Evolutionary conservation across 768 basidiomycete genomes (phyloP).

Genomic region (Termitomyces eurrhizus): DNA sequence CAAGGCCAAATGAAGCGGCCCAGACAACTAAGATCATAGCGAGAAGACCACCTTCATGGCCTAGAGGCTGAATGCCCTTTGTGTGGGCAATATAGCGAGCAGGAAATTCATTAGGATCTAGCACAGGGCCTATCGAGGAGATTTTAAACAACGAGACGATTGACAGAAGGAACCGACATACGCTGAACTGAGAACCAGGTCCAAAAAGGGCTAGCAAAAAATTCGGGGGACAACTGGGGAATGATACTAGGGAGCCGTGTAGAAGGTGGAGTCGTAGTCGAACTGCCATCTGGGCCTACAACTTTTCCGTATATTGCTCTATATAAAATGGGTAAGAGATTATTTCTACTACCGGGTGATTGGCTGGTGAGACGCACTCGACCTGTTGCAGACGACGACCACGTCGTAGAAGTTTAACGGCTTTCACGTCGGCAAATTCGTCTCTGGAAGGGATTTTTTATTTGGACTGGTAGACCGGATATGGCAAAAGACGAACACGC

Average conservation of each 20-base stretch:
- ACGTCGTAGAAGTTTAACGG: conserved; percentile 78
- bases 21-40: conserved; percentile 80
- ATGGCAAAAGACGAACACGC: conserved; percentile 67
- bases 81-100: conserved; percentile 65
- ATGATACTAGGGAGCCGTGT: conserved; percentile 51
- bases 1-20: conserved; percentile 86
- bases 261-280: conserved; percentile 29
- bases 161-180: conserved; percentile 26
- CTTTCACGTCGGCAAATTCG: conserved; percentile 88
- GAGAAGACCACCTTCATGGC: conserved; percentile 72
- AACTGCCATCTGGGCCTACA: conserved; percentile 37
- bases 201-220: conserved; percentile 86
- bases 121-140: conserved; percentile 63
- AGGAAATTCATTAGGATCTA: conserved; percentile 78
- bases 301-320: conserved; percentile 80
- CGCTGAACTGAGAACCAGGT: conserved; percentile 81
- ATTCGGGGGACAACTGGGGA: conserved; percentile 70
- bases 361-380: conserved; percentile 49
- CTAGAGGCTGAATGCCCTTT: conserved; percentile 58
- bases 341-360: conserved; percentile 5
- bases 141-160: neutral
- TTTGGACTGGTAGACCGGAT: neutral
- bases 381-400: conserved; percentile 81
- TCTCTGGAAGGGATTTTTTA: conserved; percentile 48
- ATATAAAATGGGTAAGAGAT: conserved; percentile 11